phyloP scores from a whole-genome alignment of 768 basidiomycete species.

The Podaxis carcinomalis region DNA sequence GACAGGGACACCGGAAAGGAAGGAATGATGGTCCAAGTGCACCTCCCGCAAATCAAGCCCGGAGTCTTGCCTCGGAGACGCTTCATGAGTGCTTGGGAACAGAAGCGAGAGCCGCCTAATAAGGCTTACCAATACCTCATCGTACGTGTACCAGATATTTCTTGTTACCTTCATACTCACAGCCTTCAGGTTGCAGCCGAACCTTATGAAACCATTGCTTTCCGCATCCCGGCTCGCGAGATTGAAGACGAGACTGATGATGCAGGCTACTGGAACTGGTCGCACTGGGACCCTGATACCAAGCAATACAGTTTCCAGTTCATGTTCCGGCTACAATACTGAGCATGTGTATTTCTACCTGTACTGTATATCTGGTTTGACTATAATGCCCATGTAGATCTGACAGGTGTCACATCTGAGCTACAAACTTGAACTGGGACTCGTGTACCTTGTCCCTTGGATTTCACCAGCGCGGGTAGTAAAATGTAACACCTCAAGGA shows the following conservation, averaged over 20 bases:
- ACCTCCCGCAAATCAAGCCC: slow-evolving; percentile 89
- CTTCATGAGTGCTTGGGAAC: slow-evolving; percentile 98
- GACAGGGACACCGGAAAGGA: slow-evolving; percentile 88
- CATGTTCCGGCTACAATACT: slow-evolving; percentile 74
- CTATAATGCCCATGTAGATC: slow-evolving; percentile 8
- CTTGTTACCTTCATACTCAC: slow-evolving; percentile 23
- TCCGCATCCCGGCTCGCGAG: slow-evolving; percentile 95
- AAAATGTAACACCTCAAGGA: too few species aligned
- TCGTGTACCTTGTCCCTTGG: too few species aligned
- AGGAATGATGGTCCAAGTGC: slow-evolving; percentile 97
- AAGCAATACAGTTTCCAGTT: slow-evolving; percentile 99
- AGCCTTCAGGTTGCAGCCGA: slow-evolving; percentile 87
- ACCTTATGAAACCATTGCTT: slow-evolving; percentile 98
- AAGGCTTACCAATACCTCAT: slow-evolving; percentile 97
- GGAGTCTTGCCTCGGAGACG: slow-evolving; percentile 81
- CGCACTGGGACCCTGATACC: slow-evolving; percentile 99
- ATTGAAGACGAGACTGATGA: slow-evolving; percentile 94
- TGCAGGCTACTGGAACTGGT: slow-evolving; percentile 93
- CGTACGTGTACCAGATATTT: slow-evolving; percentile 44
- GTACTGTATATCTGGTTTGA: neutral
- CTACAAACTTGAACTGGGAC: neutral
- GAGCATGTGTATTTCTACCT: slow-evolving; percentile 8
- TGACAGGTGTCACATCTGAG: neutral
- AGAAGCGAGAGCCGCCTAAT: slow-evolving; percentile 92
- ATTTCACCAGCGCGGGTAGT: too few species aligned